These are phyloP conservation scores for Scenedesmus sp. DNA, from an alignment of 163 green algal genomes.

Conservation along the genomic window DNA sequence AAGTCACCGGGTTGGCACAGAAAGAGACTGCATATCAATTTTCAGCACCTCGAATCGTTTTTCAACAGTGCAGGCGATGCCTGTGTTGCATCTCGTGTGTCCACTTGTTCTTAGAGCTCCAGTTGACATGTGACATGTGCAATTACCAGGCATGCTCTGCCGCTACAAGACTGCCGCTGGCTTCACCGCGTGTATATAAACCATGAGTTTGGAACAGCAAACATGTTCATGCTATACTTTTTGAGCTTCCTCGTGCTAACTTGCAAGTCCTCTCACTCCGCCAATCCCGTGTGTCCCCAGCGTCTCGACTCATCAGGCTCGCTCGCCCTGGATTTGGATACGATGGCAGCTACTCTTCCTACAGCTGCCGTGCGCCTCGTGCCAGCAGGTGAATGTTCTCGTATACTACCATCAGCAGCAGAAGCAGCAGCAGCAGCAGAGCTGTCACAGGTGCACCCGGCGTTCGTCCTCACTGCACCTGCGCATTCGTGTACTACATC, in stretches of 20 bases:
- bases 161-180: background rate
- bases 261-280: background rate
- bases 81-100: background rate
- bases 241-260: background rate
- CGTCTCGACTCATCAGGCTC: background rate
- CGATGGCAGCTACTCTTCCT: background rate
- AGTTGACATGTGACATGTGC: background rate
- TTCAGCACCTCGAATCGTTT: no score
- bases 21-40: no score
- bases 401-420: background rate
- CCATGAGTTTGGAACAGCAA: background rate
- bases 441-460: background rate
- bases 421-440: slow-evolving; percentile 5
- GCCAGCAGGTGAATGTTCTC: background rate
- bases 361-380: background rate
- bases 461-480: background rate
- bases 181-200: background rate
- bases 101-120: background rate
- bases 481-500: background rate
- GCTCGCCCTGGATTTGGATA: background rate
- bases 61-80: background rate
- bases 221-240: background rate
- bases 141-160: background rate
- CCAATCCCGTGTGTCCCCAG: background rate
- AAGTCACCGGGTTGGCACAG: no score